A percentile compares a stretch with the other conserved stretches of the same genome.
Evolutionary conservation across 1,284 basidiomycete genomes (phyloP).

Genomic region (Sutorius eximius): DNA sequence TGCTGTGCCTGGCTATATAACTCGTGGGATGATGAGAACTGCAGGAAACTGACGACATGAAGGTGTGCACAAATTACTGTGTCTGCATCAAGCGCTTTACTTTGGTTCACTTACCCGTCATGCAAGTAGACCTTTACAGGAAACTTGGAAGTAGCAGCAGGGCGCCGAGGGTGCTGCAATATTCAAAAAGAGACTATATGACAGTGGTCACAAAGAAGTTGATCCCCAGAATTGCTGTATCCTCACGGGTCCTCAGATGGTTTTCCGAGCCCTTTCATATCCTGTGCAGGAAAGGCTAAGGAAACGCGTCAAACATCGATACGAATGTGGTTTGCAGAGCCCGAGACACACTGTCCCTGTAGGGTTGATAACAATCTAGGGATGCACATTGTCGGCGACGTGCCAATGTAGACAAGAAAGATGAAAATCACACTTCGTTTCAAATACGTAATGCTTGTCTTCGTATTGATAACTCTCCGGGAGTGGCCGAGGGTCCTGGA

Average conservation of each 20-base stretch:
- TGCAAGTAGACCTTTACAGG: conserved; percentile 76
- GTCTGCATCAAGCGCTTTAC: not conserved
- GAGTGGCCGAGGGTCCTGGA: conserved; percentile 60
- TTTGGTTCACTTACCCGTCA: conserved; percentile 47
- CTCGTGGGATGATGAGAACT: conserved; percentile 73
- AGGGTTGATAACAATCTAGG: conserved; percentile 59
- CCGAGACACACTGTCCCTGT: conserved; percentile 37
- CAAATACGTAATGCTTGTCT: conserved; percentile 57
- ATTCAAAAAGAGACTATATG: conserved; percentile 61
- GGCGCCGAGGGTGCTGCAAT: conserved; percentile 62
- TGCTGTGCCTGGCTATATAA: conserved; percentile 63
- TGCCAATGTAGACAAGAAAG: not conserved
- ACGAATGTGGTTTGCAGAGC: not conserved
- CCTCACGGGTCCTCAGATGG: conserved; percentile 69
- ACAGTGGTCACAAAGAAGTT: not conserved
- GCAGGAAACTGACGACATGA: conserved; percentile 58
- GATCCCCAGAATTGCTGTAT: not conserved
- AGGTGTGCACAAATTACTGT: not conserved
- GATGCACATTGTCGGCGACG: not conserved
- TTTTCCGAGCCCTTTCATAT: conserved; percentile 54
- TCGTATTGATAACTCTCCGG: conserved; percentile 55
- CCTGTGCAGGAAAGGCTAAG: not conserved
- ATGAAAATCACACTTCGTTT: conserved; percentile 52
- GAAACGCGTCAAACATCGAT: not conserved
- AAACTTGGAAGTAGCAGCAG: conserved; percentile 44